Evolutionary conservation across 805 yeast genomes (phyloP).

Genomic region (Metschnikowia reukaufii): DNA sequence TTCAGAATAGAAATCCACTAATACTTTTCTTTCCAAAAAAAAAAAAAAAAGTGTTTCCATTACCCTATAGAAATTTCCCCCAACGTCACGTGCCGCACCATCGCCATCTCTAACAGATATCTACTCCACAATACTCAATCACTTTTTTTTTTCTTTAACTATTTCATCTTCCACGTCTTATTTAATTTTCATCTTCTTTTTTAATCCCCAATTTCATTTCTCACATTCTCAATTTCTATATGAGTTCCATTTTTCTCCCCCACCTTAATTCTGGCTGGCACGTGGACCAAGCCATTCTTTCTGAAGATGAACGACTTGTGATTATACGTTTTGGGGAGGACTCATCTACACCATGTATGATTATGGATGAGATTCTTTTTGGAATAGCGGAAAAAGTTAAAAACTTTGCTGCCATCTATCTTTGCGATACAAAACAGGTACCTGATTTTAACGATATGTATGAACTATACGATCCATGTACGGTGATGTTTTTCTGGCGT

Average conservation of each 20-base stretch:
- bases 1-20: no score
- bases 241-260: conserved; percentile 24
- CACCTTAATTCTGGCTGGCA: conserved; percentile 50
- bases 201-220: neutral
- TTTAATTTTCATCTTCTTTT: no score
- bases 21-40: no score
- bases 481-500: conserved; percentile 89
- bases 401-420: conserved; percentile 83
- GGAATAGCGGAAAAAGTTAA: conserved; percentile 78
- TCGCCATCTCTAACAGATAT: neutral
- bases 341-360: conserved; percentile 73
- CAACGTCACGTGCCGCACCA: neutral
- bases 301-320: conserved; percentile 86
- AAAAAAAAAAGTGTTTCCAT: no score
- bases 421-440: conserved; percentile 86
- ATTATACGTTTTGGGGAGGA: conserved; percentile 88
- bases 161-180: no score
- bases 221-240: neutral
- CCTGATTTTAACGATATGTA: conserved; percentile 89
- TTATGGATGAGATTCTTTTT: conserved; percentile 84
- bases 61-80: neutral
- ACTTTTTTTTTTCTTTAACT: no score
- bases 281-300: conserved; percentile 93
- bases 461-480: conserved; percentile 85
- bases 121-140: neutral